A percentile compares a stretch with the other conserved stretches of the same genome.
Conservation (phyloP, 2,329 filamentous ascomycete genomes). For the Hansfordia pulvinata region DNA sequence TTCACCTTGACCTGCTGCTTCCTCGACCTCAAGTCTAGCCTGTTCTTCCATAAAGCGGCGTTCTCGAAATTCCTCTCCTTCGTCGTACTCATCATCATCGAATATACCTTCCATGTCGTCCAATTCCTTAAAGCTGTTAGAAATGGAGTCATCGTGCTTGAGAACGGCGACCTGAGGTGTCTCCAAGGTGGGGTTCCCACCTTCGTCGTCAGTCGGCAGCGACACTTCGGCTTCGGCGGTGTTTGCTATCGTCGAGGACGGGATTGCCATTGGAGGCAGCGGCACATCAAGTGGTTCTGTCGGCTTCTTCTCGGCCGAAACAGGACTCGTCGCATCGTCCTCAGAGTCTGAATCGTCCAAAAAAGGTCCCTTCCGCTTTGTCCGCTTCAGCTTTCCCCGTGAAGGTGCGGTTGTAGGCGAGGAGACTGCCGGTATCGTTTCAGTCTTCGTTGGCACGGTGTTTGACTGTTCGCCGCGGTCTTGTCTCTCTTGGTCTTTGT, state of each 20-base stretch:
- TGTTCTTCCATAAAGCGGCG: slow-evolving; percentile 67
- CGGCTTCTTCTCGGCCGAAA: slow-evolving; percentile 1
- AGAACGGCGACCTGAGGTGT: slow-evolving; percentile 6
- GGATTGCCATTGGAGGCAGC: slow-evolving; percentile 1
- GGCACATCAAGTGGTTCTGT: background rate
- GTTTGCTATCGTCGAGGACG: too few relatives aligned
- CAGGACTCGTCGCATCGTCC: slow-evolving; percentile 4
- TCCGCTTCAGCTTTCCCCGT: slow-evolving; percentile 5
- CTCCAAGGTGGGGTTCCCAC: slow-evolving; percentile 2
- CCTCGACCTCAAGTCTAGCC: slow-evolving; percentile 48
- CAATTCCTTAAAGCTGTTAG: slow-evolving; percentile 21
- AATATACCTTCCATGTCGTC: slow-evolving; percentile 45
- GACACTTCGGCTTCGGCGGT: background rate
- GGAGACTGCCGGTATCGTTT: slow-evolving; percentile 4
- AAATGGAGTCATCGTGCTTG: slow-evolving; percentile 8
- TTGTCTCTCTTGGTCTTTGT: slow-evolving; percentile 1
- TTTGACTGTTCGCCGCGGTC: slow-evolving; percentile 1
- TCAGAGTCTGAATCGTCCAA: slow-evolving; percentile 52
- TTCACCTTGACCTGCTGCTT: slow-evolving; percentile 20
- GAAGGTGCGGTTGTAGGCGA: too few relatives aligned
- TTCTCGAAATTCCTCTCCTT: slow-evolving; percentile 52
- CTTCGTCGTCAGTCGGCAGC: background rate
- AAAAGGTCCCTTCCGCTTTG: slow-evolving; percentile 42
- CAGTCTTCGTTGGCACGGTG: slow-evolving; percentile 1
- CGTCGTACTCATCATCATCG: slow-evolving; percentile 29